Evolutionary conservation across 495 filamentous ascomycete genomes (phyloP).

Genomic region (Tuber aestivum): DNA sequence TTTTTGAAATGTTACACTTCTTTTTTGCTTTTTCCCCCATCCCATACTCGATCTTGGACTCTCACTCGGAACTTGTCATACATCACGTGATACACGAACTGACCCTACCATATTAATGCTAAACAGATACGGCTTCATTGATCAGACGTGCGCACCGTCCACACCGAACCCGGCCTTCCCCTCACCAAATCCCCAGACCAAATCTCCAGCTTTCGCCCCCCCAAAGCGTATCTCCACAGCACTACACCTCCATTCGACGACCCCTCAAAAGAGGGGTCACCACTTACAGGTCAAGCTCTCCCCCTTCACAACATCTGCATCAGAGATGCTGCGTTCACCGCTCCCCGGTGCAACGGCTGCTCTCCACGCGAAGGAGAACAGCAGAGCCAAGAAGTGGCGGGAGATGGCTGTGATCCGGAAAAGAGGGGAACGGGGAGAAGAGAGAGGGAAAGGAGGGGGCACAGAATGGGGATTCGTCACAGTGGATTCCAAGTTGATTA

Average conservation of each 20-base stretch:
- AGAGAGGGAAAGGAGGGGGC: slow-evolving; percentile 57
- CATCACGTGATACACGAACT: slow-evolving; percentile 25
- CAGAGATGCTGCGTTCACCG: slow-evolving; percentile 41
- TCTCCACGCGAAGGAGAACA: slow-evolving; percentile 71
- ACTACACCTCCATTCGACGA: slow-evolving; percentile 35
- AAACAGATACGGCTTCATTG: slow-evolving; percentile 82
- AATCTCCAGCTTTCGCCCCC: slow-evolving; percentile 43
- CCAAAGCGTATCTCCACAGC: slow-evolving; percentile 44
- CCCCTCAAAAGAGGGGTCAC: slow-evolving; percentile 42
- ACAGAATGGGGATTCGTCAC: slow-evolving; percentile 88
- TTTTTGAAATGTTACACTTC: neutral
- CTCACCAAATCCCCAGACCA: slow-evolving; percentile 11
- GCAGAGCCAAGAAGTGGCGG: slow-evolving; percentile 87
- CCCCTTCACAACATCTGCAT: slow-evolving; percentile 32
- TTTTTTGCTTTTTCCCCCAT: slow-evolving; percentile 1
- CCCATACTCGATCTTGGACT: neutral
- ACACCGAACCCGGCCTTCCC: slow-evolving; percentile 21
- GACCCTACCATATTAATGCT: slow-evolving; percentile 6
- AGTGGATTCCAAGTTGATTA: slow-evolving; percentile 75
- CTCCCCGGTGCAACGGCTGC: slow-evolving; percentile 26
- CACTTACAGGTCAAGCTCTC: slow-evolving; percentile 42
- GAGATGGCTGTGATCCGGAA: slow-evolving; percentile 75
- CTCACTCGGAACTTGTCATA: slow-evolving; percentile 22
- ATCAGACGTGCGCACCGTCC: slow-evolving; percentile 45
- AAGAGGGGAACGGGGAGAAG: slow-evolving; percentile 45